phyloP scores from a whole-genome alignment of 1,284 basidiomycete genomes.

The Ganoderma meredithae region DNA sequence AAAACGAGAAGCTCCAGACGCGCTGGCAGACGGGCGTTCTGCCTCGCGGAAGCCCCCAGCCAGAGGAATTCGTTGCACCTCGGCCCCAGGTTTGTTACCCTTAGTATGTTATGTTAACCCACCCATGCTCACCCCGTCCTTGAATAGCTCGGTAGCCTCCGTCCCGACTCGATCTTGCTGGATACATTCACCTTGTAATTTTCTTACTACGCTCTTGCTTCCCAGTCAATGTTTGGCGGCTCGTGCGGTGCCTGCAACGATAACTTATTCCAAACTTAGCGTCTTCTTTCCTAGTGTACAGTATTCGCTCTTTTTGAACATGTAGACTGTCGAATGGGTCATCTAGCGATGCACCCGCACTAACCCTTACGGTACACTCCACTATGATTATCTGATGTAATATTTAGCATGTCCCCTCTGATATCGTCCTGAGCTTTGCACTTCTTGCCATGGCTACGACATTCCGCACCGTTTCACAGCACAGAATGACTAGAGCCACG shows the following conservation, averaged over 20 bases:
- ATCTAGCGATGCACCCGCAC: neutral
- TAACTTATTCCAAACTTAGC: neutral
- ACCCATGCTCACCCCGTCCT: neutral
- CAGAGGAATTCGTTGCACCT: conserved; percentile 6
- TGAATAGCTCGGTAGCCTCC: conserved; percentile 25
- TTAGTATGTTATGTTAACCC: neutral
- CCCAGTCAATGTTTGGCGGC: too few species aligned
- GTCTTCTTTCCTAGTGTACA: neutral
- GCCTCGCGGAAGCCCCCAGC: neutral
- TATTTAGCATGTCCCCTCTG: too few species aligned
- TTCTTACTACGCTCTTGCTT: too few species aligned
- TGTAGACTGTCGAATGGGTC: neutral
- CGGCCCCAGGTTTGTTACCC: conserved; percentile 23
- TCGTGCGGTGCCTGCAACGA: neutral
- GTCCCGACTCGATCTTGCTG: conserved; percentile 14
- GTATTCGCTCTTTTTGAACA: neutral
- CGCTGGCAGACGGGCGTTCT: neutral
- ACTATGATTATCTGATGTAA: too few species aligned
- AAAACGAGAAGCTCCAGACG: neutral
- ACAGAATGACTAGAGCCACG: too few species aligned
- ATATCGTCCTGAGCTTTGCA: too few species aligned
- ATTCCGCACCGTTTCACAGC: too few species aligned
- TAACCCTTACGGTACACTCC: conserved; percentile 2
- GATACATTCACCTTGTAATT: conserved; percentile 18
- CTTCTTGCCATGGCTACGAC: neutral